Base-by-base conservation (phyloP, 176 grass and related monocot species). In the Bromus sterilis region DNA sequence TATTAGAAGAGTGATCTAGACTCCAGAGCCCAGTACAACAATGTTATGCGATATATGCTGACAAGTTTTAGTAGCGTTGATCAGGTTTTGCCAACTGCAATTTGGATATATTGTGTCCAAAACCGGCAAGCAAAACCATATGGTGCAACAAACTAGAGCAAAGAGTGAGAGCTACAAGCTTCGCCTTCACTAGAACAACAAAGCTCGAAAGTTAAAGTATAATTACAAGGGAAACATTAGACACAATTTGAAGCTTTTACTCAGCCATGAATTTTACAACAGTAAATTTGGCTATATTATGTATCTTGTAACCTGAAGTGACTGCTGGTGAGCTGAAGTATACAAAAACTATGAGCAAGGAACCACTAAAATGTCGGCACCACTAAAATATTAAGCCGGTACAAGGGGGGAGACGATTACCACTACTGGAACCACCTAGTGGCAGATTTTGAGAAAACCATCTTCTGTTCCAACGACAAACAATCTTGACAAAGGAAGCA, bases 381-480 rank as follows among this genome's bases (percentile, higher is more conserved):
- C 24, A 40, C 75, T 60, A 77, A 59, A 77, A 80, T 76, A 78
- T 12, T 34, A 56, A 78, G 37, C 40, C 4, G 11, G 34, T 32
- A n/a, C 5, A 69, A 76, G 16, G 71, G 71, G 9, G 76, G 9
- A 87, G 23, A 66, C 2, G 20, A 55, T 77, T 85, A 78, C 78
- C 78, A 24, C 64, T 78, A 73, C 25, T 36, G 29, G 72, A 82
- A 82, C 44, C 74, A 58, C 16, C 88, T 98, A 98, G 43, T 90
- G 91, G 85, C 92, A 95, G 30, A 98, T 86, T 87, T 95, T 98
- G 64, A 98, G 82, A 80, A 92, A 93, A 41, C 95, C 92, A 82
- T 98, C 92, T 80, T 95, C 95, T 23, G 95, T 98, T 78, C 95
- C 95, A 80, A 93, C 90, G 33, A 98, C 57, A 84, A 98, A 94